A percentile compares a stretch with the other conserved stretches of the same genome.
Evolutionary conservation across 305 asterid genomes (phyloP).

Genomic region (Rubia occidens): DNA sequence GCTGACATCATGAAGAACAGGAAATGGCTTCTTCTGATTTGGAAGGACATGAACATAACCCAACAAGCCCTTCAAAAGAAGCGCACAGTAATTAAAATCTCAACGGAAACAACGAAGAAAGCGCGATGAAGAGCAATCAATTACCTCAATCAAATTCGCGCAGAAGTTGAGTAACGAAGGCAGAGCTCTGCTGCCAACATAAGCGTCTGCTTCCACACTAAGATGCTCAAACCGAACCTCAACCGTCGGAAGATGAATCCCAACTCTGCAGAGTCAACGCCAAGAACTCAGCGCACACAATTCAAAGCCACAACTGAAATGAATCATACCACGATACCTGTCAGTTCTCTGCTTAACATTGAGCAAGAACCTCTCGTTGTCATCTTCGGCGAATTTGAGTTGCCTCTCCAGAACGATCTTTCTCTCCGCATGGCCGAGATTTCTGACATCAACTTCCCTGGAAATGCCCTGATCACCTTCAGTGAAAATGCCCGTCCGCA

Average conservation of each 20-base stretch:
- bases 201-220: constrained; percentile 27
- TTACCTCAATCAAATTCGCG: constrained; percentile 21
- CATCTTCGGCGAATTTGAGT: constrained; percentile 22
- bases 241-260: constrained; percentile 19
- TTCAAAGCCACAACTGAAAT: background rate
- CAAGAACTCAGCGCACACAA: background rate
- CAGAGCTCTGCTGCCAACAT: constrained; percentile 23
- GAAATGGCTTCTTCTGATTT: constrained; percentile 14
- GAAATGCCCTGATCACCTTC: constrained; percentile 6
- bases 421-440: constrained; percentile 19
- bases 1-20: constrained; percentile 21
- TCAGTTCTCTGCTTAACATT: constrained; percentile 49
- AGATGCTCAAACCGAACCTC: constrained; percentile 23
- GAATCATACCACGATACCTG: constrained; percentile 22
- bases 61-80: constrained; percentile 15
- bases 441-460: constrained; percentile 26
- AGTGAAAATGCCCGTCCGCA: constrained; percentile 18
- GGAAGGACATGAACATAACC: constrained; percentile 18
- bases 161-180: constrained; percentile 22
- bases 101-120: background rate
- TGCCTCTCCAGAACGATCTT: constrained; percentile 18
- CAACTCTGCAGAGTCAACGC: constrained; percentile 17
- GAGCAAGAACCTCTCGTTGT: constrained; percentile 52
- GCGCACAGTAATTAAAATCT: background rate
- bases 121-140: background rate